Evolutionary conservation across 2,329 filamentous ascomycete species (phyloP), one percentile per base, ranked within the genome.

Genomic region (Plenodomus tracheiphilus): DNA sequence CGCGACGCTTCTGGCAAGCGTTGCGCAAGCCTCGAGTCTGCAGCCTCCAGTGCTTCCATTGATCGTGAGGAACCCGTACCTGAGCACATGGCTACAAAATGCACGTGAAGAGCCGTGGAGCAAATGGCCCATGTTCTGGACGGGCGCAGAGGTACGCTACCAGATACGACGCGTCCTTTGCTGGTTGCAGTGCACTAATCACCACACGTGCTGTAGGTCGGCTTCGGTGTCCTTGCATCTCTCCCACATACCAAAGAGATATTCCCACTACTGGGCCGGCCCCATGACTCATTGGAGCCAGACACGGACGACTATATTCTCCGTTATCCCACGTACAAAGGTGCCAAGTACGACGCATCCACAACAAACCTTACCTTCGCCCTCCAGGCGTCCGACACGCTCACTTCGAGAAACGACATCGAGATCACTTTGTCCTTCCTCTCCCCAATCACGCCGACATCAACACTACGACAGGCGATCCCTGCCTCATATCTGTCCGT

Each of bases 81-180:
- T 80, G 46, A 79, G 75, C 47, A 77, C 77, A 62, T 81, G 71
- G 79, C 76, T 90, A 47, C 78, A 79, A 40, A 80, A 82, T 70
- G 88, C 89, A 35, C 81, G 91, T 58, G 81, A 87, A 47, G 80
- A 80, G 39, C 91, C 91, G 2, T 95, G 90, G 90, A 81, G 84
- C 45, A 82, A 84, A 73, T 96, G 91, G 91, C 91, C 91, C 19
- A 93, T 93, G 70, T 91, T 92, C 70, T 92, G 86, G 79, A 89
- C 86, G 6, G 88, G 88, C 28, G 78, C 85, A 62, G 80, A 86
- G 66, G 79, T 83, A 70, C 28, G 53, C 43, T 42, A 10, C n/a
- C n/a, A n/a, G n/a, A n/a, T 25, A 25, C 21, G 25, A 39, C 13
- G 18, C 11, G 18, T 40, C 6, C n/a, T 18, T 18, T 21, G 41